Base-by-base conservation (phyloP, 2,329 filamentous ascomycete species). In the Onygena corvina region DNA sequence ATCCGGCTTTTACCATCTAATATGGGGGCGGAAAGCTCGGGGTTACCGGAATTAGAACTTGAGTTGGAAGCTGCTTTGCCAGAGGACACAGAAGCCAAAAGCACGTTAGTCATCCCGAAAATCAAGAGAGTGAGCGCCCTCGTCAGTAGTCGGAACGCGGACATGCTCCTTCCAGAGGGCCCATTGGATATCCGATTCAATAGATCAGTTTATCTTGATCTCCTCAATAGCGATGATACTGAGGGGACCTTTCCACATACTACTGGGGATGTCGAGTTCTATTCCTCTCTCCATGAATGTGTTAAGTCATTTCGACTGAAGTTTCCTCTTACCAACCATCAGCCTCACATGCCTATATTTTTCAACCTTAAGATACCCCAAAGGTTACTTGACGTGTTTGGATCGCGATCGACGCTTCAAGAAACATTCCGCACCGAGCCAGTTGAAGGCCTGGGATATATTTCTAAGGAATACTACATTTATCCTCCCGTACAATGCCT, bases 151-250 rank as follows among this genome's bases (percentile, higher is more conserved):
- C 61, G 53, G 46, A 60, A 57, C 31, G 59, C 65, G 12, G 66
- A 69, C 48, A 65, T 67, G 51, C 57, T 69, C 25, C 56, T 69
- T 11, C 67, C 67, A 1, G 66, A 69, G 50, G 61, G 59, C 23
- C 54, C 60, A 1, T 50, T 65, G 27, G 67, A 69, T 50, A 57
- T 69, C 34, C 66, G 66, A 11, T 69, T 69, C 48, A 65, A 62
- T 2, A 61, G 61, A 34, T 63, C 55, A 12, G 44, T 64, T 16
- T 59, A 61, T 42, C 59, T 56, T 4, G 58, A 67, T 14, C 47
- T 67, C 23, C 54, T 61, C 4, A 30, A 48, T 3, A 52, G 18
- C 3, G 49, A 33, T 29, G 51, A 25, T 4, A 3, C 31, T 14
- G 50, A 47, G 35, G 46, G 29, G 11, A 21, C 9, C n/a, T 2